phyloP scores from a whole-genome alignment of 371 early-diverging fungal genomes.

The Apophysomyces elegans region DNA sequence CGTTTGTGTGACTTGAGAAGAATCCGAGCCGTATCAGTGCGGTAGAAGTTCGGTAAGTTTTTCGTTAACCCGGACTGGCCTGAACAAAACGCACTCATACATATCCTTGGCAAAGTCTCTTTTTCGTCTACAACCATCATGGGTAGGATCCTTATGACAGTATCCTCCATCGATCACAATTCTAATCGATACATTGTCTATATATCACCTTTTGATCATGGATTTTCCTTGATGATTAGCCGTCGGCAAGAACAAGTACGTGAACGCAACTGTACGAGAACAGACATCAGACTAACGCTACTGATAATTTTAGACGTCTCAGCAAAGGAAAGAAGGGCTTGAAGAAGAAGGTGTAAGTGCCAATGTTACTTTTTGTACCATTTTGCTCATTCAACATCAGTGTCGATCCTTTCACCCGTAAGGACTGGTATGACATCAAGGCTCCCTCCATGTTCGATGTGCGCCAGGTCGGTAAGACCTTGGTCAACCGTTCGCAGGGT shows the following conservation, averaged over 20 bases:
- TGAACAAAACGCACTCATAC: neutral
- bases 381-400: slow-evolving; percentile 38
- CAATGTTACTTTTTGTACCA: neutral
- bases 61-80: neutral
- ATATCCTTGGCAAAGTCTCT: slow-evolving; percentile 3
- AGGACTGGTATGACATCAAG: slow-evolving; percentile 99
- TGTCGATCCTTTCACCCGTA: slow-evolving; percentile 96
- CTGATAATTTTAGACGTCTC: slow-evolving; percentile 59
- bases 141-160: neutral
- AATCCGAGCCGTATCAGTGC: neutral
- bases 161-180: neutral
- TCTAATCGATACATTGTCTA: slow-evolving; percentile 4
- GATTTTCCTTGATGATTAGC: slow-evolving; percentile 47
- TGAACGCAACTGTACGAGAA: neutral
- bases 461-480: slow-evolving; percentile 97
- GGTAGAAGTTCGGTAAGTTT: neutral
- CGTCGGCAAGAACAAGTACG: slow-evolving; percentile 96
- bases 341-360: slow-evolving; percentile 96
- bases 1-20: neutral
- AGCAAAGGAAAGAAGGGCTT: slow-evolving; percentile 96
- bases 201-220: neutral
- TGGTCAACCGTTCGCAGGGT: slow-evolving; percentile 99
- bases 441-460: slow-evolving; percentile 96
- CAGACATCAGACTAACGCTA: neutral
- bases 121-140: slow-evolving; percentile 7